Evolutionary conservation across 1,284 basidiomycete genomes (phyloP).

Genomic region (Papiliotrema nemorosa): DNA sequence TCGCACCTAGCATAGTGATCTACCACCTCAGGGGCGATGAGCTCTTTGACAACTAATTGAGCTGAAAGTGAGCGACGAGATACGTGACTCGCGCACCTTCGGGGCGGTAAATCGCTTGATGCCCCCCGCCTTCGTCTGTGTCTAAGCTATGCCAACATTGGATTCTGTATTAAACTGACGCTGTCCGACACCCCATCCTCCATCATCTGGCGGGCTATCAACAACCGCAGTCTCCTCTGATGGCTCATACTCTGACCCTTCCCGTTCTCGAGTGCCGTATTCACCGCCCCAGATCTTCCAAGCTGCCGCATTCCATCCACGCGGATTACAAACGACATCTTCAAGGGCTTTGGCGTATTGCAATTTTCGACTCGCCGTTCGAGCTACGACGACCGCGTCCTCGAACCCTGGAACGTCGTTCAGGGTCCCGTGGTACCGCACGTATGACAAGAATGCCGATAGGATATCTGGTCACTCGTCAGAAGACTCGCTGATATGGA

Average conservation of each 20-base stretch:
- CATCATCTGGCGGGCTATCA: not conserved
- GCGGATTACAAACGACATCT: slow-evolving; percentile 15
- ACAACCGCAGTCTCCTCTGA: not conserved
- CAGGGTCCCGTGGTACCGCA: slow-evolving; percentile 27
- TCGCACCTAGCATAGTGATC: slow-evolving; percentile 11
- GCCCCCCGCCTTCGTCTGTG: too few relatives aligned
- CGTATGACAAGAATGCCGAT: slow-evolving; percentile 32
- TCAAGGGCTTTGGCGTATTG: slow-evolving; percentile 28
- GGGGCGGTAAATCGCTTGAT: too few relatives aligned
- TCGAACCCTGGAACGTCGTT: slow-evolving; percentile 19
- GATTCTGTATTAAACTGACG: not conserved
- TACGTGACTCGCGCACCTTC: too few relatives aligned
- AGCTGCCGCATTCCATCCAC: slow-evolving; percentile 23
- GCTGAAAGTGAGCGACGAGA: not conserved
- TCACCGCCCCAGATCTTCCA: slow-evolving; percentile 29
- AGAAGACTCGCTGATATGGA: not conserved
- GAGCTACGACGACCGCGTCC: slow-evolving; percentile 24
- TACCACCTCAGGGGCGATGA: slow-evolving; percentile 2
- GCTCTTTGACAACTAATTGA: too few relatives aligned
- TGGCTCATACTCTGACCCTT: too few relatives aligned
- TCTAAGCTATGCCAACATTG: too few relatives aligned
- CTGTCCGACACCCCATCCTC: not conserved
- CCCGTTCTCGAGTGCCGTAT: slow-evolving; percentile 14
- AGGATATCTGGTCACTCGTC: slow-evolving; percentile 18
- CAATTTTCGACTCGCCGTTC: slow-evolving; percentile 14